A percentile compares a stretch with the other conserved stretches of the same genome.
Evolutionary conservation across 2,329 filamentous ascomycete species (phyloP).

Genomic region (Hymenoscyphus albidus): DNA sequence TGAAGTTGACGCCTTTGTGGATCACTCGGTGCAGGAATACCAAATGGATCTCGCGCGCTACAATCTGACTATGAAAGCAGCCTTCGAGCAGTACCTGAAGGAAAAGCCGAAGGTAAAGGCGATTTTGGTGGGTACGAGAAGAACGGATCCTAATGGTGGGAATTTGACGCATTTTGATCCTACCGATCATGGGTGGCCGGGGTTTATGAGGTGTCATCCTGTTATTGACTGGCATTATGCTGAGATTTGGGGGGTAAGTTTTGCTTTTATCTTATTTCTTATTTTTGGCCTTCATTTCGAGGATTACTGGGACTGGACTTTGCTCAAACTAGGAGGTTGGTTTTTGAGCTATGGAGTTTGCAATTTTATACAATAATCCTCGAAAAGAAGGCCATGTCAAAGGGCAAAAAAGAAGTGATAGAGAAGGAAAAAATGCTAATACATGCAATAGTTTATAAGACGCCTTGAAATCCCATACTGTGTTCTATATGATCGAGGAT

Average conservation of each 20-base stretch:
- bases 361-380: not conserved
- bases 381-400: not conserved
- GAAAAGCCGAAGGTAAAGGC: constrained; percentile 65
- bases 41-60: constrained; percentile 73
- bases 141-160: constrained; percentile 88
- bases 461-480: constrained; percentile 81
- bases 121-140: constrained; percentile 81
- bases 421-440: constrained; percentile 1
- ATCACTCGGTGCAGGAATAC: constrained; percentile 61
- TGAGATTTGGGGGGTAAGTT: constrained; percentile 86
- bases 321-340: too few relatives aligned
- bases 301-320: not conserved
- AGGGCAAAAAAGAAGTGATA: not conserved
- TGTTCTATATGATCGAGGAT: constrained; percentile 79
- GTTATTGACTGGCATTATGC: constrained; percentile 97
- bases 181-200: constrained; percentile 86
- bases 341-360: not conserved
- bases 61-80: constrained; percentile 73
- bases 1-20: constrained; percentile 83
- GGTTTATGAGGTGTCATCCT: constrained; percentile 89
- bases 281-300: not conserved
- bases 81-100: constrained; percentile 71
- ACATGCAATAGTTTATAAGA: constrained; percentile 64
- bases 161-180: constrained; percentile 75
- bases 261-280: constrained; percentile 15